Base-by-base conservation (phyloP, 2,329 filamentous ascomycete species). In the Clonostachys chloroleuca region DNA sequence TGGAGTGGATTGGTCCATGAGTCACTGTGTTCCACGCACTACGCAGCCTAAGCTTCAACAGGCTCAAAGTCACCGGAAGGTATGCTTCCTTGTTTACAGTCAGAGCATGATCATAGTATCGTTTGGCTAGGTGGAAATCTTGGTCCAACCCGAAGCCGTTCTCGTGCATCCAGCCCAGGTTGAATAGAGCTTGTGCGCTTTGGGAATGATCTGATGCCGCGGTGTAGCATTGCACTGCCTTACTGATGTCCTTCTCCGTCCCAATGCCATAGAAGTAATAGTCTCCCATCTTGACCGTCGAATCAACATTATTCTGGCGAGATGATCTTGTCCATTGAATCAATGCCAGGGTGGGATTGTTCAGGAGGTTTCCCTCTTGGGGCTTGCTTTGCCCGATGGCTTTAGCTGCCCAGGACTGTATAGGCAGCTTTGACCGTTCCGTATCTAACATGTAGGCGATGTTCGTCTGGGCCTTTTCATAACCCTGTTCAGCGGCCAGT, bases 131-230 rank as follows among this genome's bases (percentile, higher is more conserved):
- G 61, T 99, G 94, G 64, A 95, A 99, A 62, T 99, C 94, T 63
- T 99, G 94, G 47, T 88, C 86, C 17, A 97, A 80, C 3, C 92
- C 90, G 44, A 97, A 77, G 8, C 94, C 94, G 59, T 97, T 96
- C 68, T 99, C 94, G 60, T 99, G 91, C 92, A 99, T 97, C 94
- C 94, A 99, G 6, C 94, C 95, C 13, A 99, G 75, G 59, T 99
- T 97, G 81, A 91, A 99, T 48, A 96, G 82, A 13, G 95, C 94
- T 67, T 99, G 95, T 3, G 92, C 94, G 56, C 90, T 95, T 60
- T 91, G 87, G 56, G 92, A 84, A 50, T 88, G 91, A 61, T 99
- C 94, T 0, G 92, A 92, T 2, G 94, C 94, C 5, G 89, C 88
- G 46, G 88, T 86, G 59, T 99, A 99, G 70, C 94, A 99, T 41